These are phyloP conservation scores for Aristolochia fimbriata DNA, from an alignment of 164 flowering plant species.

Conservation along the genomic window DNA sequence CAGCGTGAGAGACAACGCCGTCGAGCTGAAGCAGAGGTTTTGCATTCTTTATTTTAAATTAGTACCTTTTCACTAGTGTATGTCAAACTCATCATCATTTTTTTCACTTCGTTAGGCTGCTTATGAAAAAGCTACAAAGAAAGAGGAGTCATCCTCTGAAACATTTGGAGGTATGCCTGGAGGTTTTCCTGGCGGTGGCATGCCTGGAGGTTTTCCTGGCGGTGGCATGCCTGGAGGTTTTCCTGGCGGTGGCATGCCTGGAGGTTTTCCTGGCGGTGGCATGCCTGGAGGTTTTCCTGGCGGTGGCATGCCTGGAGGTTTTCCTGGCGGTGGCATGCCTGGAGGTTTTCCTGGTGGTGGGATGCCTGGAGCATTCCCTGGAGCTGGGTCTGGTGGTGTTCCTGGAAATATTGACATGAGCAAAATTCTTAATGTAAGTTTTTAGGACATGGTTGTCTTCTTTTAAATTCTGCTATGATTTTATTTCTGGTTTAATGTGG, in stretches of 20 bases:
- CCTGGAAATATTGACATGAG: slow-evolving; percentile 85
- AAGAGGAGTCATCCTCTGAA: slow-evolving; percentile 73
- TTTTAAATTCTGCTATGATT: neutral
- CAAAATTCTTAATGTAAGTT: slow-evolving; percentile 78
- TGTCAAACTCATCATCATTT: neutral
- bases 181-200: slow-evolving; percentile 19
- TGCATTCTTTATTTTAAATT: neutral
- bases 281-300: slow-evolving; percentile 64
- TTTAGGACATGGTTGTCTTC: neutral
- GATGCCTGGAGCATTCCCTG: slow-evolving; percentile 27
- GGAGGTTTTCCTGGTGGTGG: slow-evolving; percentile 37
- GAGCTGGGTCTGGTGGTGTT: slow-evolving; percentile 47
- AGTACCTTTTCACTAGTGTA: neutral
- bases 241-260: slow-evolving; percentile 60
- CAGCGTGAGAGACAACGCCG: slow-evolving; percentile 74
- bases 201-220: slow-evolving; percentile 31
- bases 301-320: slow-evolving; percentile 50
- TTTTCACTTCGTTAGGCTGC: slow-evolving; percentile 53
- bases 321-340: slow-evolving; percentile 55
- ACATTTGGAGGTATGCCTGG: slow-evolving; percentile 58
- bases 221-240: slow-evolving; percentile 53
- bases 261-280: slow-evolving; percentile 59
- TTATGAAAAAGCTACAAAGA: slow-evolving; percentile 84
- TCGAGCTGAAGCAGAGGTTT: slow-evolving; percentile 83
- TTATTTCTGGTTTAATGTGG: neutral